Conservation (phyloP, 1,139 yeast genomes). For the Arxiozyma heterogenica region DNA sequence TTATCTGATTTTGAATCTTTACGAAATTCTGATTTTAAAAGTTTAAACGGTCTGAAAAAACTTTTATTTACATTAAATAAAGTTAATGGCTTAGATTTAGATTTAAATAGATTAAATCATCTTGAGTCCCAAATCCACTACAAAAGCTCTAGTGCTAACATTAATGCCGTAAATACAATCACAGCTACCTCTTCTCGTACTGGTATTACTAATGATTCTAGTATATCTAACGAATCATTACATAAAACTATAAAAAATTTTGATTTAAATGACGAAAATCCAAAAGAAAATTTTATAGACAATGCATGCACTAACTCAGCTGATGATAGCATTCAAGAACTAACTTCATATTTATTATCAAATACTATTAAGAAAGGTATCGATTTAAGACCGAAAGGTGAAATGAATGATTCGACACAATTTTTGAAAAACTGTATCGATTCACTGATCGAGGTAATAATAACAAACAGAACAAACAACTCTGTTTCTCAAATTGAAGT, state of each 20-base stretch:
- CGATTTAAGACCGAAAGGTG: constrained; percentile 18
- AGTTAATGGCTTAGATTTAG: constrained; percentile 16
- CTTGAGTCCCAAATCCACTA: not conserved
- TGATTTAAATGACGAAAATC: not conserved
- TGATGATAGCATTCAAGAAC: constrained; percentile 20
- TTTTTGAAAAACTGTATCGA: constrained; percentile 25
- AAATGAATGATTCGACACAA: constrained; percentile 16
- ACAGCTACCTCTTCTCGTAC: too few relatives aligned
- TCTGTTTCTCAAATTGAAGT: not conserved
- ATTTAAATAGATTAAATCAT: constrained; percentile 5
- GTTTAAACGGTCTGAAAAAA: constrained; percentile 15
- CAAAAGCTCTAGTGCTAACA: constrained; percentile 1
- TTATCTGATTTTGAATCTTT: constrained; percentile 11
- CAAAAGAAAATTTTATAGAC: not conserved
- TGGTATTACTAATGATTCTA: not conserved
- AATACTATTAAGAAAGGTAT: constrained; percentile 25
- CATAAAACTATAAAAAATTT: not conserved
- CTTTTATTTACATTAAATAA: constrained; percentile 13
- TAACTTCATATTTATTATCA: constrained; percentile 26
- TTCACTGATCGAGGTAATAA: constrained; percentile 10
- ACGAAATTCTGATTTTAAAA: constrained; percentile 8
- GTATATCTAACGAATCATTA: not conserved
- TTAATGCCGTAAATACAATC: not conserved
- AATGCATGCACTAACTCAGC: not conserved
- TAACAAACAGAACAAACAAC: constrained; percentile 1